Evolutionary conservation across 1,139 yeast genomes (phyloP).

Genomic region (Suhomyces yuchorum): DNA sequence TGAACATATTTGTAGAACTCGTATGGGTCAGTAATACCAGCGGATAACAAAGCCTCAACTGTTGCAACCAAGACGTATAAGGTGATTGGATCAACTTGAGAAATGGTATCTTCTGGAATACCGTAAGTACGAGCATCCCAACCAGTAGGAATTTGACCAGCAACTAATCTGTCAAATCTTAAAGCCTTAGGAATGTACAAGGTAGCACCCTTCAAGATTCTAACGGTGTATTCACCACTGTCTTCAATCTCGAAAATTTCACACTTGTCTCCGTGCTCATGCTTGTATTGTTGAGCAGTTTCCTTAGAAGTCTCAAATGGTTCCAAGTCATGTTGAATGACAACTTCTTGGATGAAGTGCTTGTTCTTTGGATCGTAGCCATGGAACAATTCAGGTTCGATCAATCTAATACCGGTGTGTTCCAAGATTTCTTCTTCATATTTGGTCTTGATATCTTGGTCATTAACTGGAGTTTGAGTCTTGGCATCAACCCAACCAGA

Average conservation of each 20-base stretch:
- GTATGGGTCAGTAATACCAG: conserved; percentile 97
- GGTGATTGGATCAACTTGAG: conserved; percentile 95
- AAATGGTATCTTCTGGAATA: conserved; percentile 87
- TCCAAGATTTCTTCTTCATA: conserved; percentile 86
- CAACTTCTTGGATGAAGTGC: conserved; percentile 90
- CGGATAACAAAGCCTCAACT: conserved; percentile 86
- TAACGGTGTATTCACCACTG: conserved; percentile 89
- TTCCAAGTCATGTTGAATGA: conserved; percentile 93
- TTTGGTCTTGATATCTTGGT: conserved; percentile 86
- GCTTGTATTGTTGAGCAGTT: conserved; percentile 92
- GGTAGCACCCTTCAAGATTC: conserved; percentile 89
- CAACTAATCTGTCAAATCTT: conserved; percentile 92
- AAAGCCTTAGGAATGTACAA: conserved; percentile 93
- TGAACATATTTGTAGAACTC: conserved; percentile 98
- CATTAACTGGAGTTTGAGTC: conserved; percentile 90
- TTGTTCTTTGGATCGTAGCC: conserved; percentile 96
- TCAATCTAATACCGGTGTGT: conserved; percentile 94
- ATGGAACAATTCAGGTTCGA: conserved; percentile 90
- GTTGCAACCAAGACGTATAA: conserved; percentile 91
- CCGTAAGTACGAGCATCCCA: conserved; percentile 97
- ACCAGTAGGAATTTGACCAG: conserved; percentile 98
- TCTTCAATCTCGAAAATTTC: conserved; percentile 89
- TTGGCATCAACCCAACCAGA: conserved; percentile 98
- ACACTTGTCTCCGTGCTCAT: conserved; percentile 90
- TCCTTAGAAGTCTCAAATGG: conserved; percentile 94